Evolutionary conservation across 495 filamentous ascomycete species (phyloP).

Genomic region (Ascobolus immersus): DNA sequence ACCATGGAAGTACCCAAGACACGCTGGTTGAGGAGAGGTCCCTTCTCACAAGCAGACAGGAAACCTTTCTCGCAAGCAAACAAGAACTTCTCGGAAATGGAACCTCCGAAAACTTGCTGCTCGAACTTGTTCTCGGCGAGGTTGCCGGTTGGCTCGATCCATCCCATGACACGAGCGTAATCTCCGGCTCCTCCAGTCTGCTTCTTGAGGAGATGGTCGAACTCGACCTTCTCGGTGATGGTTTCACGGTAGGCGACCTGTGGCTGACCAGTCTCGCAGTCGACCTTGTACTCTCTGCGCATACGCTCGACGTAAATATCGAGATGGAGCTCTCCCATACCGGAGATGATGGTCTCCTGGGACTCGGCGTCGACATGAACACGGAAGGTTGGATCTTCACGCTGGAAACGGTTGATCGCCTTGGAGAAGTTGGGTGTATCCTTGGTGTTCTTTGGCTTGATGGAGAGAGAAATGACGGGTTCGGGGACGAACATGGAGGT

Average conservation of each 20-base stretch:
- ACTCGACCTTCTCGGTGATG: constrained; percentile 45
- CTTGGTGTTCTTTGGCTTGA: constrained; percentile 85
- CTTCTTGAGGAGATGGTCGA: constrained; percentile 86
- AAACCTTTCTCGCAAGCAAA: constrained; percentile 92
- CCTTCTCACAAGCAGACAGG: constrained; percentile 57
- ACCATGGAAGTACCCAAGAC: constrained; percentile 79
- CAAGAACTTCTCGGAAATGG: constrained; percentile 88
- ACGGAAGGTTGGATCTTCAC: constrained; percentile 95
- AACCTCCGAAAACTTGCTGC: constrained; percentile 63
- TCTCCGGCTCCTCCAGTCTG: constrained; percentile 93
- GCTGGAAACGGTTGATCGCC: constrained; percentile 96
- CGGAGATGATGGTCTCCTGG: constrained; percentile 88
- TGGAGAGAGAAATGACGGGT: constrained; percentile 89
- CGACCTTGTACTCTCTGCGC: constrained; percentile 88
- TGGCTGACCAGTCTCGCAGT: constrained; percentile 82
- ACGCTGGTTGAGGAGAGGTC: constrained; percentile 77
- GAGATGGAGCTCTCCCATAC: constrained; percentile 94
- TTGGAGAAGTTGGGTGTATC: constrained; percentile 90
- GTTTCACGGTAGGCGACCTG: constrained; percentile 97
- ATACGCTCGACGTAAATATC: constrained; percentile 97
- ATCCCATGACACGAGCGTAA: constrained; percentile 81
- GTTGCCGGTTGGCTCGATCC: constrained; percentile 56
- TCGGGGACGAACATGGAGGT: constrained; percentile 98
- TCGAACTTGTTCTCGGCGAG: constrained; percentile 63
- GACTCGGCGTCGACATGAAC: constrained; percentile 75